Percentiles rank a stretch among this genome's conserved stretches.
phyloP scores from a whole-genome alignment of 2,329 filamentous ascomycete genomes.

The Penicillium palitans region DNA sequence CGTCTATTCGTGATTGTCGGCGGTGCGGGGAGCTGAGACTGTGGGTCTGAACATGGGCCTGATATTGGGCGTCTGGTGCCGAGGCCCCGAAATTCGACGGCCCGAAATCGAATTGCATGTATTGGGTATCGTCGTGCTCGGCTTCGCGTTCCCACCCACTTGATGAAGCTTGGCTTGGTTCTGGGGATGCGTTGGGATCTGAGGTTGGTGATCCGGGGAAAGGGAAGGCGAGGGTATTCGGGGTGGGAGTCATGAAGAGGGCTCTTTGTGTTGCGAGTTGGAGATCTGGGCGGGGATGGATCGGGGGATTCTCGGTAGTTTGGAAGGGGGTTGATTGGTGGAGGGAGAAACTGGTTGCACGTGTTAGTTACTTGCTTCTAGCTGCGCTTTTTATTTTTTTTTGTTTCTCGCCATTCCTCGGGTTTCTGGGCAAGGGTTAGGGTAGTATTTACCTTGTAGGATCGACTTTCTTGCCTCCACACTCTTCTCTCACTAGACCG shows the following conservation, averaged over 20 bases:
- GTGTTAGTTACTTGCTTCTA: neutral
- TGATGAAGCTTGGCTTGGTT: slow-evolving; percentile 21
- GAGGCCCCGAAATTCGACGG: neutral
- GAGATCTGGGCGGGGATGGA: neutral
- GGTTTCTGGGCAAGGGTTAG: no score
- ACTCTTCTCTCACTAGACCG: slow-evolving; percentile 5
- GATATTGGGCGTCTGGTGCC: neutral
- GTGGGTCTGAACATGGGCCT: neutral
- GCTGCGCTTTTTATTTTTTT: neutral
- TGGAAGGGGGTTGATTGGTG: slow-evolving; percentile 1
- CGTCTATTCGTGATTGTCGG: slow-evolving; percentile 3
- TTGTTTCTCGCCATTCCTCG: neutral
- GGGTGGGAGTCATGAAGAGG: slow-evolving; percentile 19
- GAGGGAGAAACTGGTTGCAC: neutral
- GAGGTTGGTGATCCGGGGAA: slow-evolving; percentile 19
- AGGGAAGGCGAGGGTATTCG: slow-evolving; percentile 1
- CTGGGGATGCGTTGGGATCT: slow-evolving; percentile 27
- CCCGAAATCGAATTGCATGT: slow-evolving; percentile 3
- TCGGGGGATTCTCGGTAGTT: slow-evolving; percentile 5
- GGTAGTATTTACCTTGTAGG: neutral
- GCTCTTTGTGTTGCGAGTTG: slow-evolving; percentile 20
- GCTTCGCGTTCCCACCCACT: slow-evolving; percentile 25
- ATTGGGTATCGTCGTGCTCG: slow-evolving; percentile 18
- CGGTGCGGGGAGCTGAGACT: neutral
- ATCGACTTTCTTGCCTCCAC: neutral